These are phyloP conservation scores for Podosphaera xanthii DNA, from an alignment of 2,329 filamentous ascomycete species.

Conservation along the genomic window DNA sequence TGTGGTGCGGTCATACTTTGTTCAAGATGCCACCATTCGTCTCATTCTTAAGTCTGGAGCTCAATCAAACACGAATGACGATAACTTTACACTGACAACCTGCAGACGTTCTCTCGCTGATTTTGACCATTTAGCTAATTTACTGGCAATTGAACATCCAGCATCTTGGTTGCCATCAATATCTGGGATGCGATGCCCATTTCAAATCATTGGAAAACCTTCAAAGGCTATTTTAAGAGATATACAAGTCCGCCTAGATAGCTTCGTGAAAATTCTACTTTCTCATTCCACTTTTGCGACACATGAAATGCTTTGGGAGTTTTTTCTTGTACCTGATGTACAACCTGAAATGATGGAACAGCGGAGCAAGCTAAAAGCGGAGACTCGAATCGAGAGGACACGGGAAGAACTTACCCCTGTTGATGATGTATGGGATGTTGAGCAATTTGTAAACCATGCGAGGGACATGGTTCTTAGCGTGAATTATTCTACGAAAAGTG, in stretches of 20 bases:
- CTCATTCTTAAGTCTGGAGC: conserved; percentile 87
- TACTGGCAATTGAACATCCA: conserved; percentile 72
- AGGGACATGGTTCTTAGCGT: conserved; percentile 73
- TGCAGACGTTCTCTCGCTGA: conserved; percentile 71
- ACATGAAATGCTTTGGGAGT: conserved; percentile 97
- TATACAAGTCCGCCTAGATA: conserved; percentile 66
- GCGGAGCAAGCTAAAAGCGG: conserved; percentile 67
- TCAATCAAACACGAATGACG: conserved; percentile 38
- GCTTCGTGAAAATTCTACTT: conserved; percentile 69
- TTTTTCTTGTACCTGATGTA: conserved; percentile 88
- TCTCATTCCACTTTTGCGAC: conserved; percentile 80
- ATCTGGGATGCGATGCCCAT: conserved; percentile 58
- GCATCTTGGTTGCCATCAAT: conserved; percentile 83
- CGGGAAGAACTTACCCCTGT: conserved; percentile 75
- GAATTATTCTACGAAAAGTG: conserved; percentile 60
- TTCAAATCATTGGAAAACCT: conserved; percentile 80
- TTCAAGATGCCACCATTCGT: conserved; percentile 83
- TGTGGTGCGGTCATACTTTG: conserved; percentile 86
- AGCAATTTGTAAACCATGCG: conserved; percentile 79
- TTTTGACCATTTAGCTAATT: conserved; percentile 72
- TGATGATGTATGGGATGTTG: conserved; percentile 65
- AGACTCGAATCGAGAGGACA: conserved; percentile 61
- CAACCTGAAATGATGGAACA: conserved; percentile 77
- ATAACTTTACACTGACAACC: conserved; percentile 82
- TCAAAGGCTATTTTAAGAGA: conserved; percentile 72